phyloP scores from a whole-genome alignment of 2,329 filamentous ascomycete genomes.

The Paracorniculantispora psalliotae region DNA sequence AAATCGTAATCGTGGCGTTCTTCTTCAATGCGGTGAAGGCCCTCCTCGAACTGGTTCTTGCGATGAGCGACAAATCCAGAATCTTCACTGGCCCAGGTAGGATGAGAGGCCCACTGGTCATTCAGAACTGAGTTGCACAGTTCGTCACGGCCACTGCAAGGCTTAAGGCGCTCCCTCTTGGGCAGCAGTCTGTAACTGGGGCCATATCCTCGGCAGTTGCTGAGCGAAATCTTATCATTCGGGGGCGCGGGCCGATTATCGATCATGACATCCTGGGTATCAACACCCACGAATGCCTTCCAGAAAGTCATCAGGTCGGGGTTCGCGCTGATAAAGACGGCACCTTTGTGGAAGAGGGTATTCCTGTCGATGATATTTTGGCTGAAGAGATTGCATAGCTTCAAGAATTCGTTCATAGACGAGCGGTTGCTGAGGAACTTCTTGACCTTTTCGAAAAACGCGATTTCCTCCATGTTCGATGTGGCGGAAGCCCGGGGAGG shows the following conservation, averaged over 20 bases:
- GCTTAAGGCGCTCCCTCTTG: slow-evolving; percentile 83
- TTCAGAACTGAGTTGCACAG: slow-evolving; percentile 91
- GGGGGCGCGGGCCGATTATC: slow-evolving; percentile 74
- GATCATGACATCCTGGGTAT: slow-evolving; percentile 70
- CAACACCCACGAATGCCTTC: slow-evolving; percentile 75
- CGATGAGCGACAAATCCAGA: slow-evolving; percentile 95
- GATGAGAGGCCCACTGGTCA: slow-evolving; percentile 97
- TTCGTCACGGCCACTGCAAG: slow-evolving; percentile 90
- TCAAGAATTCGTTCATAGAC: slow-evolving; percentile 91
- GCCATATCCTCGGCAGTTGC: slow-evolving; percentile 91
- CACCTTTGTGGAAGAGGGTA: slow-evolving; percentile 75
- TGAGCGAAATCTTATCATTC: slow-evolving; percentile 79
- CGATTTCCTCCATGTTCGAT: slow-evolving; percentile 79
- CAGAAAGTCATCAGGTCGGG: slow-evolving; percentile 86
- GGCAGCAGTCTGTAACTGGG: slow-evolving; percentile 92
- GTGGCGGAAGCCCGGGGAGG: slow-evolving; percentile 67
- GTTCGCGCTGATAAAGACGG: slow-evolving; percentile 81
- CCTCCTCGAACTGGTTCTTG: slow-evolving; percentile 94
- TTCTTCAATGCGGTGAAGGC: slow-evolving; percentile 92
- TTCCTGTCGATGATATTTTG: slow-evolving; percentile 87
- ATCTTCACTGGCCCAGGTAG: slow-evolving; percentile 97
- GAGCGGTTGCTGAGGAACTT: slow-evolving; percentile 93
- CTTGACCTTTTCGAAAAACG: slow-evolving; percentile 94
- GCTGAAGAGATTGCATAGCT: slow-evolving; percentile 92
- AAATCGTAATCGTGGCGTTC: slow-evolving; percentile 98